phyloP scores from a whole-genome alignment of 2,329 filamentous ascomycete genomes.

The Penicillium corylophilum region DNA sequence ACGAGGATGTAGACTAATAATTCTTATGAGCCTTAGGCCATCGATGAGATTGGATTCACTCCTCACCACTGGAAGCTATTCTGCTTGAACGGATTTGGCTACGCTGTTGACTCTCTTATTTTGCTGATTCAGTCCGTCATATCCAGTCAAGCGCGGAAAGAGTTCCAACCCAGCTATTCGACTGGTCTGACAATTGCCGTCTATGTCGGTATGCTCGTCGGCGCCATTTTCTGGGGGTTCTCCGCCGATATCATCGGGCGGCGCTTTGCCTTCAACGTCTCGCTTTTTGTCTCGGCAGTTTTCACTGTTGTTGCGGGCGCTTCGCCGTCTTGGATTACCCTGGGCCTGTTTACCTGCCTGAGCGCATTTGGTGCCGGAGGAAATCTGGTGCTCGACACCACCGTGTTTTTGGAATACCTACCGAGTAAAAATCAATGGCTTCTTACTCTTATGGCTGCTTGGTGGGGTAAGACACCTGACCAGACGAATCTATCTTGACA shows the following conservation, averaged over 20 bases:
- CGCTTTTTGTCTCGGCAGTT: slow-evolving; percentile 61
- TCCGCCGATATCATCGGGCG: slow-evolving; percentile 67
- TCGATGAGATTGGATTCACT: slow-evolving; percentile 63
- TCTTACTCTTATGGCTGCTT: slow-evolving; percentile 34
- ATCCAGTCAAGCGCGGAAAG: slow-evolving; percentile 21
- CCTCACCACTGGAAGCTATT: slow-evolving; percentile 61
- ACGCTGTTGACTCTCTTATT: slow-evolving; percentile 41
- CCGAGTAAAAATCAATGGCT: slow-evolving; percentile 63
- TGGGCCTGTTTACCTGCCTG: slow-evolving; percentile 64
- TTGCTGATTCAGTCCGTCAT: slow-evolving; percentile 37
- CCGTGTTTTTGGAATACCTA: slow-evolving; percentile 59
- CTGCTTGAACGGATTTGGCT: slow-evolving; percentile 62
- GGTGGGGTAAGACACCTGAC: slow-evolving; percentile 31
- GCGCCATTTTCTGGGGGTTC: slow-evolving; percentile 65
- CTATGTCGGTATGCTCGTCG: slow-evolving; percentile 44
- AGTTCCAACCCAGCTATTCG: slow-evolving; percentile 29
- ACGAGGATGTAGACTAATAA: background rate
- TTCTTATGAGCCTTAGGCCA: slow-evolving; percentile 20
- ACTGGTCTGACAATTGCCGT: slow-evolving; percentile 42
- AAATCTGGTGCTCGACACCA: slow-evolving; percentile 63
- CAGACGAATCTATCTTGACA: background rate
- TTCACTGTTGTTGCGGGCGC: slow-evolving; percentile 66
- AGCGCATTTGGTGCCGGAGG: slow-evolving; percentile 64
- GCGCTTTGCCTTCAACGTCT: slow-evolving; percentile 67
- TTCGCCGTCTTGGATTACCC: slow-evolving; percentile 63